Conservation (phyloP, 768 basidiomycete genomes). For the Boletus pseudopeckii region DNA sequence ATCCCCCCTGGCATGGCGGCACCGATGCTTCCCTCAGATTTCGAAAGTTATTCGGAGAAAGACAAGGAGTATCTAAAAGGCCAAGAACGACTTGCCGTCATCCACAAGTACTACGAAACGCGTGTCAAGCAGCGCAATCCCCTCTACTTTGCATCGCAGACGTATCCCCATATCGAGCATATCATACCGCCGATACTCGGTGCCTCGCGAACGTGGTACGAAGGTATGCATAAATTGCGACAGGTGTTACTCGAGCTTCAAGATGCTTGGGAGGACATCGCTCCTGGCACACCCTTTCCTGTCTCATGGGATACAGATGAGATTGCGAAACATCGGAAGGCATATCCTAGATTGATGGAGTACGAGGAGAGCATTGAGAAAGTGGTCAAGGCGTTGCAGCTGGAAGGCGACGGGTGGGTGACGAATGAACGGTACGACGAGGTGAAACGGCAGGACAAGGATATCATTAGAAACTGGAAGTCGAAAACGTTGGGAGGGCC, state of each 20-base stretch:
- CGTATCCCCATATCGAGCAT: neutral
- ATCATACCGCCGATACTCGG: neutral
- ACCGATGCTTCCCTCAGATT: neutral
- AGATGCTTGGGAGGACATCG: neutral
- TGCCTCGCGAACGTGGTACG: conserved; percentile 4
- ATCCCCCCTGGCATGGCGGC: neutral
- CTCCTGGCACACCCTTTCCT: neutral
- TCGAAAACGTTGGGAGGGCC: neutral
- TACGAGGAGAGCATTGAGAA: neutral
- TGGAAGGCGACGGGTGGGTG: conserved; percentile 1
- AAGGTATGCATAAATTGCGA: conserved; percentile 1
- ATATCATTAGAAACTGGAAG: neutral
- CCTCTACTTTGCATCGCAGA: neutral
- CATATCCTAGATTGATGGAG: neutral
- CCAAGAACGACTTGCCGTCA: conserved; percentile 1
- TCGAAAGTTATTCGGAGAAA: neutral
- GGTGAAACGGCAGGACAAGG: neutral
- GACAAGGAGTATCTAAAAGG: neutral
- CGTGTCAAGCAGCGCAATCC: neutral
- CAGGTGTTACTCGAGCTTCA: neutral
- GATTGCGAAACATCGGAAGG: neutral
- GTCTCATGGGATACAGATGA: neutral
- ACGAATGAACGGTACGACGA: neutral
- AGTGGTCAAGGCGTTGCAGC: neutral
- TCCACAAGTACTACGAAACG: conserved; percentile 7